Evolutionary conservation across 2,329 filamentous ascomycete genomes (phyloP).

Genomic region (Ceratocystis papillata): DNA sequence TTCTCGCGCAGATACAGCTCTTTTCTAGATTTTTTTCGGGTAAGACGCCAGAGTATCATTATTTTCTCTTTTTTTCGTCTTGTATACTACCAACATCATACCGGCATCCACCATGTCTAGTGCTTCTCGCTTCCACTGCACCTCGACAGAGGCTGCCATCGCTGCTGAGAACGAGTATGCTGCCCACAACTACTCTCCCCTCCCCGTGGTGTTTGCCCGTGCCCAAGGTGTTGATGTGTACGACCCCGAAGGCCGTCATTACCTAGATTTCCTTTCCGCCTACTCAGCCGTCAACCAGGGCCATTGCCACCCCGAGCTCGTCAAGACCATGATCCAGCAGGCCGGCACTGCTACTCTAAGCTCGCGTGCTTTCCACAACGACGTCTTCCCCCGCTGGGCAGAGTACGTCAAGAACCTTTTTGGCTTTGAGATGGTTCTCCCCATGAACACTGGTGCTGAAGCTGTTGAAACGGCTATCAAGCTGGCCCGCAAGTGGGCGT

Average conservation of each 20-base stretch:
- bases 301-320: conserved; percentile 91
- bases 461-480: conserved; percentile 94
- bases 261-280: conserved; percentile 94
- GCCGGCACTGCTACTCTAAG: conserved; percentile 81
- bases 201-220: conserved; percentile 83
- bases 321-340: conserved; percentile 82
- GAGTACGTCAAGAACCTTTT: conserved; percentile 83
- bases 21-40: not conserved
- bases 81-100: not conserved
- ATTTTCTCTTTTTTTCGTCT: conserved; percentile 2
- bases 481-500: conserved; percentile 94
- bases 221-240: conserved; percentile 82
- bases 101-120: conserved; percentile 43
- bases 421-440: conserved; percentile 93
- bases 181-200: conserved; percentile 96
- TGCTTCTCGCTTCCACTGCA: conserved; percentile 55
- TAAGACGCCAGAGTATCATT: conserved; percentile 5
- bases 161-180: conserved; percentile 70
- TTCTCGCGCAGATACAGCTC: not conserved
- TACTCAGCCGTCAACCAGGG: conserved; percentile 98
- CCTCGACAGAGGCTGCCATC: conserved; percentile 71
- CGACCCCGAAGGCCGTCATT: conserved; percentile 92
- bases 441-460: conserved; percentile 97
- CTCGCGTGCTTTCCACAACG: conserved; percentile 93
- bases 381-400: conserved; percentile 92